These are phyloP conservation scores for Coelastrella sp. DNA, from an alignment of 139 green algal genomes.

Conservation along the genomic window DNA sequence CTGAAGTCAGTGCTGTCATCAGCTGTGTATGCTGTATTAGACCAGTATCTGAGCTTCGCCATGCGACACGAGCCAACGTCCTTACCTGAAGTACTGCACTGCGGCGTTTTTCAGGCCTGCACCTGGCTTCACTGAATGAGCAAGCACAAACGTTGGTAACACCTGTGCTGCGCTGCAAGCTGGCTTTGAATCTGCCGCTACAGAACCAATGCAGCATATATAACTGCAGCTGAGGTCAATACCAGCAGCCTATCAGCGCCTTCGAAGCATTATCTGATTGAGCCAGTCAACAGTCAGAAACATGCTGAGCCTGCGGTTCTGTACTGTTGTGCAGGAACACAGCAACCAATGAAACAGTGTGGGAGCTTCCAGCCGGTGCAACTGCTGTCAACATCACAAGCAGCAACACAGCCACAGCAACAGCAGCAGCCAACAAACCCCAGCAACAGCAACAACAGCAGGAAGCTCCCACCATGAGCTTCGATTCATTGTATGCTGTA, in stretches of 20 bases:
- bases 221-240: too few relatives aligned
- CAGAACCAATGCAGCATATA: too few relatives aligned
- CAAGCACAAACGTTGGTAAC: not conserved
- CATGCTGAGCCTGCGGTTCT: too few relatives aligned
- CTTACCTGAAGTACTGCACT: too few relatives aligned
- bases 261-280: too few relatives aligned
- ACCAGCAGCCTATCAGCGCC: too few relatives aligned
- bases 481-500: not conserved
- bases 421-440: not conserved
- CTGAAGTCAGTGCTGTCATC: not conserved
- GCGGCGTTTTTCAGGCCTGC: too few relatives aligned
- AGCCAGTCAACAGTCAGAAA: too few relatives aligned
- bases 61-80: too few relatives aligned
- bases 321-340: conserved; percentile 15
- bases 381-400: not conserved
- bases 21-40: too few relatives aligned
- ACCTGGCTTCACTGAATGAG: too few relatives aligned
- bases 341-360: conserved; percentile 24
- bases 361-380: conserved; percentile 8
- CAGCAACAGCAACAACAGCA: conserved; percentile 21
- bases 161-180: not conserved
- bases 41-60: too few relatives aligned
- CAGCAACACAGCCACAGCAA: conserved; percentile 33
- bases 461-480: not conserved
- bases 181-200: not conserved